phyloP scores from a whole-genome alignment of 371 early-diverging fungal species.

The Mucor sp. region DNA sequence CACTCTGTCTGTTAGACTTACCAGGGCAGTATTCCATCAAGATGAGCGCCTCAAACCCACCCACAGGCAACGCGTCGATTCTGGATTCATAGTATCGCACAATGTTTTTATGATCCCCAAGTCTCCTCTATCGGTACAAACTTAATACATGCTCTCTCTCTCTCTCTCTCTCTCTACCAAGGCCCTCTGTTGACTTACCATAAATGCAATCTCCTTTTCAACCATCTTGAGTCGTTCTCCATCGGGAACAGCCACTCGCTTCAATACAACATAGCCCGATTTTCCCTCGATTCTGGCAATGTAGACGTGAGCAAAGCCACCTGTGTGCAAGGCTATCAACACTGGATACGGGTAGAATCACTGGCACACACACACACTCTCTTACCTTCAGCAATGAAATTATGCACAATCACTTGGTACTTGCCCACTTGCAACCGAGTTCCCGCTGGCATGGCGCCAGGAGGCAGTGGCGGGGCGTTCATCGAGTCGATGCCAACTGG shows the following conservation, averaged over 20 bases:
- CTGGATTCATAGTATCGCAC: slow-evolving; percentile 78
- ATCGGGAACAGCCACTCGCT: slow-evolving; percentile 77
- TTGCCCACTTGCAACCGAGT: slow-evolving; percentile 54
- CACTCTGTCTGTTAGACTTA: slow-evolving; percentile 23
- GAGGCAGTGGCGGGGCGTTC: slow-evolving; percentile 39
- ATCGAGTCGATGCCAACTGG: slow-evolving; percentile 45
- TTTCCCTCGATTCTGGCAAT: slow-evolving; percentile 66
- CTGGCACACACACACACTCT: too few relatives aligned
- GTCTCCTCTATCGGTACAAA: slow-evolving; percentile 50
- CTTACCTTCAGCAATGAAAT: slow-evolving; percentile 55
- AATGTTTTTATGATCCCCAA: slow-evolving; percentile 83
- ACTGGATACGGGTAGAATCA: too few relatives aligned
- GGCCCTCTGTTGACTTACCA: slow-evolving; percentile 52
- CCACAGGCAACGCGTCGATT: slow-evolving; percentile 58
- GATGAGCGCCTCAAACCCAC: slow-evolving; percentile 79
- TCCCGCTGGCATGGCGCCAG: slow-evolving; percentile 55
- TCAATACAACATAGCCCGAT: slow-evolving; percentile 68
- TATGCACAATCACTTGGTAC: slow-evolving; percentile 56
- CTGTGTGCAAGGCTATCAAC: slow-evolving; percentile 26
- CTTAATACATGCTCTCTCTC: too few relatives aligned
- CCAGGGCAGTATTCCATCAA: slow-evolving; percentile 92
- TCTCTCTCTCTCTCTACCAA: too few relatives aligned
- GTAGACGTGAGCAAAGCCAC: slow-evolving; percentile 90
- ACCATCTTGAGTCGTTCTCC: slow-evolving; percentile 62
- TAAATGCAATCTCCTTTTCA: slow-evolving; percentile 74